phyloP scores from a whole-genome alignment of 495 filamentous ascomycete species.

The Trichoderma asperelloides region DNA sequence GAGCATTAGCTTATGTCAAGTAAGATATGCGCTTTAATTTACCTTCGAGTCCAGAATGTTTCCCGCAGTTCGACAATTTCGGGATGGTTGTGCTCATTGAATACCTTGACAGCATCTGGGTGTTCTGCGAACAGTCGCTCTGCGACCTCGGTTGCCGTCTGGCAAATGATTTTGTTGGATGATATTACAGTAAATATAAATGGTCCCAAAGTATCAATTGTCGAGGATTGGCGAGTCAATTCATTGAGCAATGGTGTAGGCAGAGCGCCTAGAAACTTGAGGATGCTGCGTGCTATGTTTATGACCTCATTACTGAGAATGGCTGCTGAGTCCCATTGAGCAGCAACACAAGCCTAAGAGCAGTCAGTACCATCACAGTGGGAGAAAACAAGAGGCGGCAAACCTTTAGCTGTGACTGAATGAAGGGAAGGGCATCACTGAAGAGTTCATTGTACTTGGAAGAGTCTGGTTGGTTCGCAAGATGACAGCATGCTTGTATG shows the following conservation, averaged over 20 bases:
- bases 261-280: conserved; percentile 43
- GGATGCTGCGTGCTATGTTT: conserved; percentile 39
- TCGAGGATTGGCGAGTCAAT: conserved; percentile 26
- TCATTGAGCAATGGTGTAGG: conserved; percentile 43
- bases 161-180: conserved; percentile 40
- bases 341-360: neutral
- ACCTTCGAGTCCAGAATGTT: conserved; percentile 48
- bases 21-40: conserved; percentile 18
- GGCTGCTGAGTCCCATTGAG: neutral
- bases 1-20: conserved; percentile 4
- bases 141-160: conserved; percentile 35
- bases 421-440: conserved; percentile 42
- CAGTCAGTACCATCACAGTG: neutral
- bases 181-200: conserved; percentile 43
- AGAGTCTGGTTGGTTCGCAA: conserved; percentile 40
- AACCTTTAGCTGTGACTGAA: conserved; percentile 46
- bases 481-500: conserved; percentile 47
- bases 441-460: conserved; percentile 45
- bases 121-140: conserved; percentile 37
- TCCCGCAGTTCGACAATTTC: conserved; percentile 22
- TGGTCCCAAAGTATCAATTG: conserved; percentile 36
- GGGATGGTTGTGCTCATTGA: neutral
- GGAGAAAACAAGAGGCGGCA: conserved; percentile 9
- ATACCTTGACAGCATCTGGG: conserved; percentile 7
- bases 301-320: conserved; percentile 6